Evolutionary conservation across 306 rosid species (phyloP), one percentile per base, ranked within the genome.

Genomic region (Lathyrus tuberosus): DNA sequence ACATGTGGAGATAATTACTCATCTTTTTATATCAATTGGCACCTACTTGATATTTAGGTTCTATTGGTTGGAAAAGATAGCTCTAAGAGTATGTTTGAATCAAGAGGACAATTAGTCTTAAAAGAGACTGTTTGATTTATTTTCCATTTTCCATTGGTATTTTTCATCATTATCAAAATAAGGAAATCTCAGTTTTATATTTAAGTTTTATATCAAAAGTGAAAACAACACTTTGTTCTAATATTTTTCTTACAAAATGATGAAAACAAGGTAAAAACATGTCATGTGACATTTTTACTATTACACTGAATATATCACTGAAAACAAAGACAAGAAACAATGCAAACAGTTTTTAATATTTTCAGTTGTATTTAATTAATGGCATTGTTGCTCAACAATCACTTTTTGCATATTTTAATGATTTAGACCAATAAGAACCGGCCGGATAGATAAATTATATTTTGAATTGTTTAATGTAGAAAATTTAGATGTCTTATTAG

Each of bases 321-420:
- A 17, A 61, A 37, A n/a, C 15, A 16, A 46, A 46, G 52, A 14
- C 16, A 46, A 46, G 52, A 46, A 46, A 14, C 20, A 5, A 46
- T 0, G 9, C 6, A 31, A 61, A 10, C 30, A 4, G 28, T 24
- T 61, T 58, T 12, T 61, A 37, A 18, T 17, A 17, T 16, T 61
- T 61, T 61, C 66, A 61, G 20, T 37, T 61, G 66, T 60, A 33
- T 70, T 53, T 30, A 20, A 44, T 54, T 63, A 8, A 57, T 10
- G 22, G 10, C 26, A 12, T 15, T 59, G 38, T 47, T 71, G n/a
- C 61, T 48, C 69, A 62, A 48, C 17, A 26, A 9, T 41, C 16
- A 6, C 48, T 68, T 35, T 67, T 47, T 58, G 30, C 59, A 13
- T 46, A 9, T 51, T 2, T 31, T 33, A 12, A 58, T 69, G 31